Conservation (phyloP, 2,329 filamentous ascomycete species). For the Arthrobotrys entomopaga region DNA sequence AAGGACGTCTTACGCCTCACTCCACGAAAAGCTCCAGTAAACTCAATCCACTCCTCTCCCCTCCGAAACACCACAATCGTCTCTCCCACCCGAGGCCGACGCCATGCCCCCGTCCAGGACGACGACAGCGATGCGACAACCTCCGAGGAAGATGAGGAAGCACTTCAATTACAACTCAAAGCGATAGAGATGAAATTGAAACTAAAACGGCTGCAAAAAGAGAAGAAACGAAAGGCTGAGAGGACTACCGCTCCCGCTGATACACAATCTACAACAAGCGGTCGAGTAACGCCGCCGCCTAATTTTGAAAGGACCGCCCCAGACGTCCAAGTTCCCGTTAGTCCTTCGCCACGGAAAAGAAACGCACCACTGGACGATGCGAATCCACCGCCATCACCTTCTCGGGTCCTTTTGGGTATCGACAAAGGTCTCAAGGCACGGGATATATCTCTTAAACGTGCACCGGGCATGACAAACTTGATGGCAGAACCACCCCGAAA, state of each 20-base stretch:
- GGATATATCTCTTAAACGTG: conserved; percentile 84
- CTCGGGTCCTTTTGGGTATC: conserved; percentile 82
- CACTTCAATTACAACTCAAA: conserved; percentile 82
- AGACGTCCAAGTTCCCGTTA: conserved; percentile 77
- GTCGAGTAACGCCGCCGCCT: conserved; percentile 27
- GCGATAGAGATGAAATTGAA: conserved; percentile 89
- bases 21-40: conserved; percentile 56
- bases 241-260: conserved; percentile 1
- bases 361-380: conserved; percentile 60
- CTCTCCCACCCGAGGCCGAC: conserved; percentile 58
- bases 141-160: conserved; percentile 87
- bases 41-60: conserved; percentile 75
- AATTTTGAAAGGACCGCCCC: conserved; percentile 56
- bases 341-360: conserved; percentile 73
- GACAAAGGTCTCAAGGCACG: conserved; percentile 84
- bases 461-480: conserved; percentile 63
- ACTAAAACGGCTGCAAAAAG: conserved; percentile 83
- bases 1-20: conserved; percentile 69
- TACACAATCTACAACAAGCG: not conserved
- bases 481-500: conserved; percentile 42
- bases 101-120: conserved; percentile 59
- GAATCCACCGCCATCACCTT: conserved; percentile 72
- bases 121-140: conserved; percentile 61
- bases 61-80: conserved; percentile 67
- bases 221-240: conserved; percentile 64